Conservation (phyloP, 2,329 filamentous ascomycete genomes). For the Fusarium miscanthi region DNA sequence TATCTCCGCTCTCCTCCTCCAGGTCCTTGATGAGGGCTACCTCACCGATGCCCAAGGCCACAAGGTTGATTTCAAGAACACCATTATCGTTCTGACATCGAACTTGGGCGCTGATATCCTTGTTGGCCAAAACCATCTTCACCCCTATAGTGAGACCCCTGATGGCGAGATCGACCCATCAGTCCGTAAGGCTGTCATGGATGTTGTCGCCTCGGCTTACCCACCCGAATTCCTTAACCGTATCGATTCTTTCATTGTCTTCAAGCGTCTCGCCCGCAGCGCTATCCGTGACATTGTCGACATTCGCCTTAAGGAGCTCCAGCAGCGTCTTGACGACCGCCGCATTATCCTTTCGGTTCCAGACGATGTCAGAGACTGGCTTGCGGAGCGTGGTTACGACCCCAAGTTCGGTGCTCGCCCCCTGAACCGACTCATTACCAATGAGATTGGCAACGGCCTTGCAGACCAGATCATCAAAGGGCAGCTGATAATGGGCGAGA, state of each 20-base stretch:
- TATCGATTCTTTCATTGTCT: slow-evolving; percentile 96
- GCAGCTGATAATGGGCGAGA: slow-evolving; percentile 79
- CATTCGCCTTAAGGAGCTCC: slow-evolving; percentile 87
- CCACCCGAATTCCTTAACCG: slow-evolving; percentile 96
- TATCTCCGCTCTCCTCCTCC: slow-evolving; percentile 89
- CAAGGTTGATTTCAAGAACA: slow-evolving; percentile 96
- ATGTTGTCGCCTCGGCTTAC: slow-evolving; percentile 79
- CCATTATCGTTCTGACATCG: slow-evolving; percentile 94
- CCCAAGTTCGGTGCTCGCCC: slow-evolving; percentile 91
- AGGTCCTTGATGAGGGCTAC: slow-evolving; percentile 96
- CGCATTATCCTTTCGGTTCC: slow-evolving; percentile 81
- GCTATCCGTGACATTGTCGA: slow-evolving; percentile 94
- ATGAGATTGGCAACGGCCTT: slow-evolving; percentile 87
- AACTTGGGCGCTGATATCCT: slow-evolving; percentile 95
- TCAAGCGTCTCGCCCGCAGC: slow-evolving; percentile 82
- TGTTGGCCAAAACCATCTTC: slow-evolving; percentile 75
- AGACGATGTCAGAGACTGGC: slow-evolving; percentile 81
- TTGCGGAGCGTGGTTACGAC: slow-evolving; percentile 90
- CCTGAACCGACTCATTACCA: slow-evolving; percentile 89
- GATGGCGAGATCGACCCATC: slow-evolving; percentile 77
- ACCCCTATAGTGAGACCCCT: slow-evolving; percentile 70
- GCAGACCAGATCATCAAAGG: slow-evolving; percentile 94
- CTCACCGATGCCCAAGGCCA: slow-evolving; percentile 95
- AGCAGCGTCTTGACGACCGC: slow-evolving; percentile 83
- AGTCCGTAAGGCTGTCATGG: slow-evolving; percentile 85